Evolutionary conservation across 2,329 filamentous ascomycete species (phyloP).

Genomic region (Mycosphaerella arachidis): DNA sequence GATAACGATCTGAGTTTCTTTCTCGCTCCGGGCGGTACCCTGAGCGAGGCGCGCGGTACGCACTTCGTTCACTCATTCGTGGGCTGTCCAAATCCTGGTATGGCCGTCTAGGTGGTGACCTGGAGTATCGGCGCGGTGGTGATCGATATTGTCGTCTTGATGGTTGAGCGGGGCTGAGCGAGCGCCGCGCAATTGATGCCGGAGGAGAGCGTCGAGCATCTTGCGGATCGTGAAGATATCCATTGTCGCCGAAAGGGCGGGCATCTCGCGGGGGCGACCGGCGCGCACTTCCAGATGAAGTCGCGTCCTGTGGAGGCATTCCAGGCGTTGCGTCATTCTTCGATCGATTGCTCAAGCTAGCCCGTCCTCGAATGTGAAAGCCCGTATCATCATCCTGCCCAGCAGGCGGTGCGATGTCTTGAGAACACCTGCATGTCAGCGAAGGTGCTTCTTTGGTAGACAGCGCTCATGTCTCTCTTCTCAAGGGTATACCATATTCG

Average conservation of each 20-base stretch:
- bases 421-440: constrained; percentile 12
- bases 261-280: not conserved
- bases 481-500: constrained; percentile 16
- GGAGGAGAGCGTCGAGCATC: not conserved
- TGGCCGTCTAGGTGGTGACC: constrained; percentile 4
- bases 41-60: not conserved
- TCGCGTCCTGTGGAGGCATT: too few species aligned
- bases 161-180: not conserved
- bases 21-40: not conserved
- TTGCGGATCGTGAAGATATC: not conserved
- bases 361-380: constrained; percentile 5
- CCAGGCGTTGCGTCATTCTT: not conserved
- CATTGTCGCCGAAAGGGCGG: too few species aligned
- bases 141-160: constrained; percentile 2
- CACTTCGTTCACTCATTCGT: not conserved
- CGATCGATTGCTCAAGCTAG: not conserved
- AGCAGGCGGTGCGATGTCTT: constrained; percentile 8
- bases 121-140: not conserved
- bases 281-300: not conserved
- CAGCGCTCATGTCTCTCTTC: constrained; percentile 10
- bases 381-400: constrained; percentile 1
- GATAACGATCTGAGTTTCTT: not conserved
- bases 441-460: constrained; percentile 11
- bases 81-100: constrained; percentile 13
- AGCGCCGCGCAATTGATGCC: not conserved